Evolutionary conservation across 2,329 filamentous ascomycete genomes (phyloP), one percentile per base, ranked within the genome.

Genomic region (Proliferodiscus dingleyae): DNA sequence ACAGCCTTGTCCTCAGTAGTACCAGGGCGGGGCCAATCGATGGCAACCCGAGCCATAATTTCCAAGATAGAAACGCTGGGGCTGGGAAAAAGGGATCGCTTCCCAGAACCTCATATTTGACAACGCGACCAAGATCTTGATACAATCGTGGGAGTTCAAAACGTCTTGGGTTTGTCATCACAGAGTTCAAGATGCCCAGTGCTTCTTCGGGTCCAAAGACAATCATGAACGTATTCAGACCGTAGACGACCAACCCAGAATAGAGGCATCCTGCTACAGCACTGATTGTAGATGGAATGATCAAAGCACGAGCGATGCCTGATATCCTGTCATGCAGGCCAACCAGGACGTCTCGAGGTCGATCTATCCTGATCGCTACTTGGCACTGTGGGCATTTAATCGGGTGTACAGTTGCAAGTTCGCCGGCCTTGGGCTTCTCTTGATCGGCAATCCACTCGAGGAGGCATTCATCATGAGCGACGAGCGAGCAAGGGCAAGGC

Each of bases 401-500:
- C 50, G 82, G 81, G 44, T 80, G 79, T 64, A 72, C 64, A 62
- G 77, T 66, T 48, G 66, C 63, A 65, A 55, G 70, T 66, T 53
- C 70, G 68, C 50, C 71, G 61, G 15, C 76, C 68, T 70, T 74
- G 2, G 78, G 77, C 18, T 77, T 72, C 67, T 96, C 89, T 61
- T 89, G 80, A 62, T 95, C 89, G n/a, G 87, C 85, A 15, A 97
- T 85, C 90, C 90, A 98, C 59, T 89, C 85, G 30, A 97, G 74
- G 54, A 97, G 75, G 64, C 90, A 95, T 49, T 81, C 78, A 64
- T 97, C 89, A 64, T 98, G 93, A 1, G 90, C 93, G 45, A 87
- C 87, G 30, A 98, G 74, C 10, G 87, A 89, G 67, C 93, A 98
- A 0, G 85, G 85, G 64, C 93, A 98, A 2, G 93, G 90, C 44